Base-by-base conservation (phyloP, 345 rosid species). In the Arabidopsis suecica region DNA sequence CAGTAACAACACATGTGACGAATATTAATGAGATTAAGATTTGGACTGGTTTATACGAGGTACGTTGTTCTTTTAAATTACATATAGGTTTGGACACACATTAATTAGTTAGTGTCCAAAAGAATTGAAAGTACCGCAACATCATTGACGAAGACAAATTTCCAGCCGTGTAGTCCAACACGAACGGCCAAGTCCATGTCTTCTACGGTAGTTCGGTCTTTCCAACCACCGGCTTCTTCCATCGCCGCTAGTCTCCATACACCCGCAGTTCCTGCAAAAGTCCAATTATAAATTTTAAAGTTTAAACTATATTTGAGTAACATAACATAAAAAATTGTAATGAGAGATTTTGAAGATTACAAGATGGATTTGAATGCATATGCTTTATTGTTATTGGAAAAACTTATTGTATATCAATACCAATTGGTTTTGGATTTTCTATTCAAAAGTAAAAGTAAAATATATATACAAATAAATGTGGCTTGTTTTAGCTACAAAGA, bases 171-270 rank as follows among this genome's bases (percentile, higher is more conserved):
- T 16, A 95, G 88, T 82, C 99, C 87, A 8, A 94, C 83, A 60
- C 99, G 83, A 65, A 93, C 96, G 3, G 99, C 99, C 49, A 95
- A 94, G 83, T 95, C 99, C 99, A 95, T 95, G 72, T 95, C 99
- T 78, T 95, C 99, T 20, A 95, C 98, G 0, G 99, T 95, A 47
- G 99, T 95, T 60, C 99, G 77, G 65, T 90, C 99, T 74, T 95
- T 93, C 99, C 99, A 95, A 2, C 99, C 98, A 9, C 99, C 99
- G 1, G 99, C 99, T 80, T 95, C 98, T 64, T 92, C 89, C 75
- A 95, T 88, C 9, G 98, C 97, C 3, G 88, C 97, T 67, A 93
- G 83, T 80, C 99, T 90, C 99, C 99, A 95, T 33, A 95, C 89
- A 7, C 98, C 98, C 14, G 97, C 98, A 3, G 99, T 95, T 53